phyloP scores from a whole-genome alignment of 441 rosid species.

The Codiaeum variegatum region DNA sequence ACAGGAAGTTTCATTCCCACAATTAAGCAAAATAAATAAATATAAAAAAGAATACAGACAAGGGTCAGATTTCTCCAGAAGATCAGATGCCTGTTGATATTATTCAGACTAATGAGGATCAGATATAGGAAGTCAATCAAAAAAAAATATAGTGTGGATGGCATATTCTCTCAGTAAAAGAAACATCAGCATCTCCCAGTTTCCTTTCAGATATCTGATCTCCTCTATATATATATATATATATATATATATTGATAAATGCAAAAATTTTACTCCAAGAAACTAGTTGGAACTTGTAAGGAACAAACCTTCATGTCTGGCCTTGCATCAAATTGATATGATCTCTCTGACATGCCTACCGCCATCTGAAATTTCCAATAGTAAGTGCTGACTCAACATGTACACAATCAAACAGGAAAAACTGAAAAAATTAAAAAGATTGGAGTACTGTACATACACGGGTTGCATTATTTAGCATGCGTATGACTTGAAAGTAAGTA shows the following conservation, averaged over 20 bases:
- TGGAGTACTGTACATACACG: slow-evolving; percentile 45
- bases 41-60: not conserved
- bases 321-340: slow-evolving; percentile 56
- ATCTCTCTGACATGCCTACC: slow-evolving; percentile 69
- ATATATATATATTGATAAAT: not conserved
- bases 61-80: not conserved
- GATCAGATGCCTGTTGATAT: not conserved
- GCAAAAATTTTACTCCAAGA: not conserved
- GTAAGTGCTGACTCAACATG: slow-evolving; percentile 8
- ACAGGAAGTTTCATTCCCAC: not conserved
- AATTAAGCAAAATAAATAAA: not conserved
- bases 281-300: slow-evolving; percentile 1
- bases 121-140: not conserved
- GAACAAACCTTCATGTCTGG: slow-evolving; percentile 67
- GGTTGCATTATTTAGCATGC: slow-evolving; percentile 89
- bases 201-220: not conserved
- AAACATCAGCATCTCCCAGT: not conserved
- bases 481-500: slow-evolving; percentile 89
- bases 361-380: slow-evolving; percentile 65
- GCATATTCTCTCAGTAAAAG: not conserved
- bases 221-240: not conserved
- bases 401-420: slow-evolving; percentile 3
- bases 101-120: not conserved
- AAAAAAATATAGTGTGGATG: not conserved
- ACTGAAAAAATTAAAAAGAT: not conserved